These are phyloP conservation scores for Populus hybrid DNA, from an alignment of 441 rosid species.

Conservation along the genomic window DNA sequence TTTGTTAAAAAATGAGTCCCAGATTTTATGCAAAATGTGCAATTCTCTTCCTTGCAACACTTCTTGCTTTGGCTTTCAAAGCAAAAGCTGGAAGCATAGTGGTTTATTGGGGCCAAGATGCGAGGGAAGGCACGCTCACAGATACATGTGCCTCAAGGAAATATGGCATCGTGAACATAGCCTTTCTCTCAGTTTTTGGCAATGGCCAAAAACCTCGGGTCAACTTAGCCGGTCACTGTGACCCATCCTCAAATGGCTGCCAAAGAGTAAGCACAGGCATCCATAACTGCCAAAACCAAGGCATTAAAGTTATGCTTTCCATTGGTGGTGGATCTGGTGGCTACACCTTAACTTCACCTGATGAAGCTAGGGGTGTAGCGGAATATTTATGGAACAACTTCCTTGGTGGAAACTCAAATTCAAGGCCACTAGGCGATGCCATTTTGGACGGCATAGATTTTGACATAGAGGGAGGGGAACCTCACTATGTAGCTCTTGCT, in stretches of 20 bases:
- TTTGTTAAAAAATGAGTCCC: too few relatives aligned
- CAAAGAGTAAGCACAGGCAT: slow-evolving; percentile 7
- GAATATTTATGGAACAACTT: slow-evolving; percentile 21
- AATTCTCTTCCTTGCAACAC: not conserved
- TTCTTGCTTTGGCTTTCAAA: not conserved
- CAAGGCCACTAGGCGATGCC: slow-evolving; percentile 22
- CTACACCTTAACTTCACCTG: slow-evolving; percentile 18
- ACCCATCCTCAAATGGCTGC: slow-evolving; percentile 9
- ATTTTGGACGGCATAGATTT: slow-evolving; percentile 35
- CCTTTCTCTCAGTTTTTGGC: slow-evolving; percentile 24
- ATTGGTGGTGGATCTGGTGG: slow-evolving; percentile 19
- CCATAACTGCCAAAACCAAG: slow-evolving; percentile 15
- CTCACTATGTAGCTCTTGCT: slow-evolving; percentile 17
- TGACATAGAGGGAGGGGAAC: slow-evolving; percentile 17
- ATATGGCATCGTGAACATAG: slow-evolving; percentile 21
- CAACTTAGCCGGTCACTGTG: slow-evolving; percentile 27
- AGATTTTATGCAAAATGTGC: too few relatives aligned
- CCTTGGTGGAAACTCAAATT: slow-evolving; percentile 18
- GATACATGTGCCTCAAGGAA: slow-evolving; percentile 23
- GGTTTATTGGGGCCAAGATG: slow-evolving; percentile 5
- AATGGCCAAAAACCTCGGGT: slow-evolving; percentile 15
- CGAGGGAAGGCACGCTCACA: not conserved
- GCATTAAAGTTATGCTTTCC: slow-evolving; percentile 29
- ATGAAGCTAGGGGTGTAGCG: slow-evolving; percentile 16
- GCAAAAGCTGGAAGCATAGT: not conserved